phyloP scores from a whole-genome alignment of 495 filamentous ascomycete genomes.

The Hypoxylon rickii region DNA sequence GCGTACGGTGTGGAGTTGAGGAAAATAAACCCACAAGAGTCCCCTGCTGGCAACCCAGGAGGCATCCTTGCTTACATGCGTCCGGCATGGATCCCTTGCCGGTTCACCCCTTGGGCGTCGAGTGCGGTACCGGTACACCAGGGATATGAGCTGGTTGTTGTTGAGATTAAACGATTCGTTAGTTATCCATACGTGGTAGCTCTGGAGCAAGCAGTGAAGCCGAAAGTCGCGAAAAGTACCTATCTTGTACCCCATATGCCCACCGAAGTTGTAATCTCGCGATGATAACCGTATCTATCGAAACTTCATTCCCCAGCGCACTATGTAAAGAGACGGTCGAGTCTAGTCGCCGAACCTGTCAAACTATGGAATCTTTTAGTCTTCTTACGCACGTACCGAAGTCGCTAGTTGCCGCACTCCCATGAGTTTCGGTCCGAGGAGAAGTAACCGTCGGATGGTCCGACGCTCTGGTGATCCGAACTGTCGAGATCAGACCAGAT shows the following conservation, averaged over 20 bases:
- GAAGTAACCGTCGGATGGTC: background rate
- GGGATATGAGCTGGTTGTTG: no score
- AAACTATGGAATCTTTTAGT: no score
- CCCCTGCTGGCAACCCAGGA: conserved; percentile 27
- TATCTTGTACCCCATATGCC: no score
- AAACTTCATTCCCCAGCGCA: no score
- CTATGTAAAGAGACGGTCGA: no score
- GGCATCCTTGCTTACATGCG: conserved; percentile 22
- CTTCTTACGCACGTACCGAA: no score
- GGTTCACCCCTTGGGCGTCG: background rate
- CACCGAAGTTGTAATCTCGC: no score
- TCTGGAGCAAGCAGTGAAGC: no score
- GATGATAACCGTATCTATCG: no score
- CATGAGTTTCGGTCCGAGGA: background rate
- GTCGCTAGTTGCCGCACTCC: background rate
- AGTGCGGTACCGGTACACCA: conserved; percentile 1
- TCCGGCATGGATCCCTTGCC: conserved; percentile 4
- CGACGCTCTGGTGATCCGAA: conserved; percentile 16
- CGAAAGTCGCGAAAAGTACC: no score
- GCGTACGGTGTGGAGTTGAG: conserved; percentile 25
- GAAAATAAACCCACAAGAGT: conserved; percentile 11
- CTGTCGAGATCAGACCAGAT: conserved; percentile 12
- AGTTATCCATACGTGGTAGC: no score
- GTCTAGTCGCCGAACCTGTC: background rate
- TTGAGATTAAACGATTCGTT: no score